Evolutionary conservation across 164 flowering plant genomes (phyloP), one percentile per base, ranked within the genome.

Genomic region (Malania oleifera): DNA sequence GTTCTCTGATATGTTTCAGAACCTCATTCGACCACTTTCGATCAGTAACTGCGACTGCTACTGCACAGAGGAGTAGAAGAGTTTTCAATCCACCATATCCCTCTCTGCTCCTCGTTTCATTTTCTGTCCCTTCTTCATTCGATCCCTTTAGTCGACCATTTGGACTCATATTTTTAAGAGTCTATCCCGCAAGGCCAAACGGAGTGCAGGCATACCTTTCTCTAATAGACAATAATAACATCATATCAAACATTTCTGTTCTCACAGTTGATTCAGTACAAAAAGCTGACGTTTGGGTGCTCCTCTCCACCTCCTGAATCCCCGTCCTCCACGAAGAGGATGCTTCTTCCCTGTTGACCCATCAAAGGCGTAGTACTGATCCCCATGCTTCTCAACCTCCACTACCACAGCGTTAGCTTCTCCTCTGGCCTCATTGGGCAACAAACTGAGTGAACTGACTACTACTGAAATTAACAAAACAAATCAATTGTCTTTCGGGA

Each of bases 291-390:
- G 47, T 68, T 52, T 75, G 68, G 31, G 28, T 58, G 23, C 37
- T 69, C 29, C 79, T 65, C 46, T 57, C 74, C 55, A 20, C 64
- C 43, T 76, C n/a, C 82, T 14, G 67, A 49, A 39, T 69, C 73
- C 2, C 25, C 20, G 17, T 37, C 55, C 7, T 52, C 64, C 15
- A 35, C 19, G n/a, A 26, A 48, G 55, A 28, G 31, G 48, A 41
- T 52, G 63, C 59, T 69, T 73, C 67, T 47, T 73, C 10, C 75
- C 70, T 23, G 55, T 56, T 3, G 50, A 65, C 35, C 65, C 69
- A 35, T 53, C 61, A 14, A 54, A 54, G 3, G 59, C n/a, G n/a
- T n/a, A 56, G 28, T 25, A 31, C 24, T 51, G 73, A 19, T 26
- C 57, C 47, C 60, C 67, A 22, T 48, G 63, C 48, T 67, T 66